These are phyloP conservation scores for Prunus yedoensis DNA, from an alignment of 331 rosid genomes.

Conservation along the genomic window DNA sequence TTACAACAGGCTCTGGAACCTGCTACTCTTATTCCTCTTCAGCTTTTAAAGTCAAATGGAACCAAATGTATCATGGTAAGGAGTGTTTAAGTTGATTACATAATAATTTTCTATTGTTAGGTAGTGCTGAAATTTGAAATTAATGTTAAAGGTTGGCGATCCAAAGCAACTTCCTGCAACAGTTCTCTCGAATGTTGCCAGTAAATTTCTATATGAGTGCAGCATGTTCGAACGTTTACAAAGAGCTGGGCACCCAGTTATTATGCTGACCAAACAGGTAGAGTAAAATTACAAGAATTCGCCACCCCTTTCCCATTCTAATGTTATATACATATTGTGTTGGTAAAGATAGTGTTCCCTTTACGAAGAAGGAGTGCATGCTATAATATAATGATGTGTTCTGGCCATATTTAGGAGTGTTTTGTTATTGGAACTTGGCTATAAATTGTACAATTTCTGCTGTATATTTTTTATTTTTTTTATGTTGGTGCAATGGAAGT, in stretches of 20 bases:
- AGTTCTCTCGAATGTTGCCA: constrained; percentile 86
- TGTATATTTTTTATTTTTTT: not conserved
- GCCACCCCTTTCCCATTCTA: not conserved
- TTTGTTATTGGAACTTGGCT: not conserved
- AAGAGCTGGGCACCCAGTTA: constrained; percentile 91
- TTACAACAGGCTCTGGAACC: constrained; percentile 89
- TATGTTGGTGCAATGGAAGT: not conserved
- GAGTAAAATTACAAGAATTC: not conserved
- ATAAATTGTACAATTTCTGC: not conserved
- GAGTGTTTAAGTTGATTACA: constrained; percentile 3
- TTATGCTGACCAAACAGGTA: constrained; percentile 93
- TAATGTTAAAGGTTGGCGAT: constrained; percentile 77
- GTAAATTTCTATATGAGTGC: constrained; percentile 79
- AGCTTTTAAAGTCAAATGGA: constrained; percentile 81
- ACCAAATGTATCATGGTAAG: constrained; percentile 87
- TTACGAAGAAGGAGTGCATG: not conserved
- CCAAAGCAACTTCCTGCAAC: constrained; percentile 99
- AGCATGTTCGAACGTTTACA: constrained; percentile 99
- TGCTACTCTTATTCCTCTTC: constrained; percentile 95
- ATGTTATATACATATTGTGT: not conserved
- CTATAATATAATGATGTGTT: not conserved
- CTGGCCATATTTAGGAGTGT: not conserved
- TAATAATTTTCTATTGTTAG: constrained; percentile 18
- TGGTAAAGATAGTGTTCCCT: not conserved
- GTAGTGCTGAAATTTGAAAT: constrained; percentile 39